Evolutionary conservation across 2,329 filamentous ascomycete genomes (phyloP).

Genomic region (Coniochaeta sp.): DNA sequence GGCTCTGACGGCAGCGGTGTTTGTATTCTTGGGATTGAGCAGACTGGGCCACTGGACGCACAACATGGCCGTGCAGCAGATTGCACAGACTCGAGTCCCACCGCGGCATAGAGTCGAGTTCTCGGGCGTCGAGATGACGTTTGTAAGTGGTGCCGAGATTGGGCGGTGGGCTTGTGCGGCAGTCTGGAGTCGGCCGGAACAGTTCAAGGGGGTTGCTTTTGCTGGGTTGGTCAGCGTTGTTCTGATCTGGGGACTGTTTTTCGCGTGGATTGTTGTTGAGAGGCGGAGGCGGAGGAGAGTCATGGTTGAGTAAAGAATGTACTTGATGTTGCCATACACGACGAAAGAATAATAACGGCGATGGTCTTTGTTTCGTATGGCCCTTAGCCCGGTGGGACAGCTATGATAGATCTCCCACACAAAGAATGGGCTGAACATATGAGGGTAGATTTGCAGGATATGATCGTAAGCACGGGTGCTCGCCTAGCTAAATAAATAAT

Average conservation of each 20-base stretch:
- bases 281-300: background rate
- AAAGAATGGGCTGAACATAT: background rate
- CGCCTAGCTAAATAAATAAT: background rate
- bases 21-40: conserved; percentile 5
- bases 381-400: background rate
- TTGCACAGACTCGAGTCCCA: conserved; percentile 4
- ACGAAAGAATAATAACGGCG: background rate
- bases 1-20: conserved; percentile 1
- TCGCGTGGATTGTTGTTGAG: background rate
- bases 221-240: conserved; percentile 3
- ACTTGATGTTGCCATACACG: background rate
- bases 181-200: conserved; percentile 3
- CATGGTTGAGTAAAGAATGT: background rate
- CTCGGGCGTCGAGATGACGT: conserved; percentile 7
- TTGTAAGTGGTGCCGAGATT: conserved; percentile 8
- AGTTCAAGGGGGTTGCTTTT: conserved; percentile 2
- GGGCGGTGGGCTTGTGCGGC: conserved; percentile 5
- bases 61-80: conserved; percentile 9
- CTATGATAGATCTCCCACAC: background rate
- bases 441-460: background rate
- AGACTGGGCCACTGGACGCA: conserved; percentile 7
- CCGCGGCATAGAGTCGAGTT: conserved; percentile 4
- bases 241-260: conserved; percentile 5
- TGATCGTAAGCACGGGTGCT: background rate
- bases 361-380: background rate